phyloP scores from a whole-genome alignment of 192 early-diverging fungal genomes.

The Dimargaris cristalligena region DNA sequence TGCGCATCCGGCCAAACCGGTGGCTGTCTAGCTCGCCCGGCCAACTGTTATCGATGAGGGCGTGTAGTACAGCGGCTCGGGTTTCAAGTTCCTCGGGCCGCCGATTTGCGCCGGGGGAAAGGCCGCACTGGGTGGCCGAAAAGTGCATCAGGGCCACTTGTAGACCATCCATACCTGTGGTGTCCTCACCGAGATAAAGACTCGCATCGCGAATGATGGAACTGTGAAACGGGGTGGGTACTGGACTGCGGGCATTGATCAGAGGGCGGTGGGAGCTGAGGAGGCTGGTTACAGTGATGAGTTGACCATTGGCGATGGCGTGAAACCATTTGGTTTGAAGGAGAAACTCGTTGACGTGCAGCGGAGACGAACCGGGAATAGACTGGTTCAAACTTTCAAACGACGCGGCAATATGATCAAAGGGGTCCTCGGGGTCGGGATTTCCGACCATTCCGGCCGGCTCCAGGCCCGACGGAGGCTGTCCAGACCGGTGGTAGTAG shows the following conservation, averaged over 20 bases:
- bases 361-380: not conserved
- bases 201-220: constrained; percentile 27
- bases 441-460: not conserved
- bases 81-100: constrained; percentile 28
- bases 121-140: constrained; percentile 23
- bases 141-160: constrained; percentile 33
- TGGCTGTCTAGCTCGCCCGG: constrained; percentile 30
- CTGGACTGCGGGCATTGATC: constrained; percentile 27
- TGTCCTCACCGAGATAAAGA: constrained; percentile 31
- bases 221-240: constrained; percentile 29
- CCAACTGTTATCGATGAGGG: constrained; percentile 28
- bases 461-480: not conserved
- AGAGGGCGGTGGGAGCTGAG: constrained; percentile 26
- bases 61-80: constrained; percentile 26
- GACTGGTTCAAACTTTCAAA: not conserved
- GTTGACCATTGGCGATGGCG: constrained; percentile 29
- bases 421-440: not conserved
- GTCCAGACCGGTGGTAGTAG: not conserved
- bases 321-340: constrained; percentile 31
- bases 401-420: not conserved
- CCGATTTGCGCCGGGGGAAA: constrained; percentile 23
- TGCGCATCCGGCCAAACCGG: constrained; percentile 28
- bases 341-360: constrained; percentile 1
- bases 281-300: constrained; percentile 30
- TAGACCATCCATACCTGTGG: constrained; percentile 32